These are phyloP conservation scores for Vigna nakashimae DNA, from an alignment of 306 rosid species.

Conservation along the genomic window DNA sequence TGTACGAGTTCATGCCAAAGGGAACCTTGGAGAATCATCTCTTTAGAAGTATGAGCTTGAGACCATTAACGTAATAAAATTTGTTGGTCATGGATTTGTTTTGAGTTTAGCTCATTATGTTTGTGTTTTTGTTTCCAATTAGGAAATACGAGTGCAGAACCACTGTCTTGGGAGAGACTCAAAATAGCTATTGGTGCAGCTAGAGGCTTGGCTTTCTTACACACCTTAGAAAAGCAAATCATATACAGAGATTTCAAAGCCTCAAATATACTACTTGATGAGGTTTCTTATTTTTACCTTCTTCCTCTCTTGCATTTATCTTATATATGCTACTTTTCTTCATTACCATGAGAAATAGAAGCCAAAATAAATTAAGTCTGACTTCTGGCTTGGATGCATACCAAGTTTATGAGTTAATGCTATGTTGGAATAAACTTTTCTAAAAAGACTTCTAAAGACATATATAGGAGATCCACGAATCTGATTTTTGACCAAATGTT, in stretches of 20 bases:
- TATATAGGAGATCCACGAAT: background rate
- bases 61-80: conserved; percentile 17
- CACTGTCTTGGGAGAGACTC: conserved; percentile 82
- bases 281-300: conserved; percentile 55
- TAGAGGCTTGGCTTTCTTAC: conserved; percentile 84
- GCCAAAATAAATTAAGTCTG: no score
- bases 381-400: no score
- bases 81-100: conserved; percentile 21
- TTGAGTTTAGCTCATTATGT: conserved; percentile 14
- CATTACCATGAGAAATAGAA: conserved; percentile 5
- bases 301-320: background rate
- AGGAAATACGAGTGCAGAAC: conserved; percentile 62
- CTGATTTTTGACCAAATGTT: background rate
- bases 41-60: conserved; percentile 70
- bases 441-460: no score
- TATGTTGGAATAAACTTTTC: no score
- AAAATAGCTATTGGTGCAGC: conserved; percentile 89
- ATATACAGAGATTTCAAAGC: conserved; percentile 95
- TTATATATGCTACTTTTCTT: background rate
- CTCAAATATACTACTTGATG: conserved; percentile 90
- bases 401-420: no score
- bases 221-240: conserved; percentile 71
- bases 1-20: conserved; percentile 82
- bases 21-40: conserved; percentile 97
- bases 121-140: conserved; percentile 36